A percentile compares a stretch with the other conserved stretches of the same genome.
Conservation (phyloP, 768 basidiomycete species). For the Trametes maxima region DNA sequence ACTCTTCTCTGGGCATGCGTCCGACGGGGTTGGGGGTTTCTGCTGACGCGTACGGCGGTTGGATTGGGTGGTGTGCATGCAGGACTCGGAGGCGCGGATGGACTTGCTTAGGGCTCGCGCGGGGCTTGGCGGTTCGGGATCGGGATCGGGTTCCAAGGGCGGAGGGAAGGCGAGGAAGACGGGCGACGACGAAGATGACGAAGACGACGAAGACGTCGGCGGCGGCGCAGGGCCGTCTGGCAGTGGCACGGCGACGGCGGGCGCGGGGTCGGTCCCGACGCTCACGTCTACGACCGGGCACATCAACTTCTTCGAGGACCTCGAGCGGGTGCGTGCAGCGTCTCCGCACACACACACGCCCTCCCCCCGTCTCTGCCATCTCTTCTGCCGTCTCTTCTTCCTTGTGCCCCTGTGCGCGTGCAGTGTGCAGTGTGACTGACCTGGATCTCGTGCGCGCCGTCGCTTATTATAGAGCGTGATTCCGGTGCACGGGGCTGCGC, state of each 20-base stretch:
- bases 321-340: conserved; percentile 68
- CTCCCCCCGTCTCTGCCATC: too few relatives aligned
- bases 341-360: too few relatives aligned
- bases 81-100: conserved; percentile 85
- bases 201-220: conserved; percentile 40
- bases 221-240: conserved; percentile 16
- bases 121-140: conserved; percentile 34
- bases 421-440: too few relatives aligned
- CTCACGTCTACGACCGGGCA: conserved; percentile 60
- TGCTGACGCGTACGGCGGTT: too few relatives aligned
- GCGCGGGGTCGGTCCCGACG: conserved; percentile 34
- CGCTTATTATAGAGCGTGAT: neutral
- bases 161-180: conserved; percentile 14
- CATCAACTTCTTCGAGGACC: conserved; percentile 82
- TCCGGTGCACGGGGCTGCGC: conserved; percentile 30
- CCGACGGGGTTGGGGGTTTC: too few relatives aligned
- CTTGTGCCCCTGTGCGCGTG: too few relatives aligned
- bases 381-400: too few relatives aligned
- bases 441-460: too few relatives aligned
- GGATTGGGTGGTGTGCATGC: neutral
- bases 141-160: neutral
- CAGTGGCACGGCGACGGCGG: neutral
- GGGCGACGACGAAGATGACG: conserved; percentile 14
- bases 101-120: conserved; percentile 63
- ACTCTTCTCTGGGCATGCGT: neutral